Conservation (phyloP, 768 basidiomycete species). For the Termitomyces sp. region DNA sequence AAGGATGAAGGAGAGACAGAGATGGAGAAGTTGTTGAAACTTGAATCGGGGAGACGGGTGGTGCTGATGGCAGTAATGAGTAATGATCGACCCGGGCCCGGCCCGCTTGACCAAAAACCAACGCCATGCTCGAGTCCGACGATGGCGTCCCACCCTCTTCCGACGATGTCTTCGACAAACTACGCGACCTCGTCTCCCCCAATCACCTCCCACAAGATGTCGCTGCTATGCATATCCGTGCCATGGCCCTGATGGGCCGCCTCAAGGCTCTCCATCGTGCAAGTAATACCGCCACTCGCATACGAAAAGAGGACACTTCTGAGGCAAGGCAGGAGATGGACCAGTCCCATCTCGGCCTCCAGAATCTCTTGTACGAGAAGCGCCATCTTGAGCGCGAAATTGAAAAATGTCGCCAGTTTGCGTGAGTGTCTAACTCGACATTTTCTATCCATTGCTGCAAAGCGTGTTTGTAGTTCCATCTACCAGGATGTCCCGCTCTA, state of each 20-base stretch:
- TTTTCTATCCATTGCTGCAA: background rate
- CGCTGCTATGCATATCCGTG: slow-evolving; percentile 52
- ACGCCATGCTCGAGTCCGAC: slow-evolving; percentile 21
- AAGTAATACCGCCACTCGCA: slow-evolving; percentile 64
- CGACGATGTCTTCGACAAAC: slow-evolving; percentile 52
- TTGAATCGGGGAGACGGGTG: slow-evolving; percentile 3
- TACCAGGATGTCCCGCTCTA: slow-evolving; percentile 85
- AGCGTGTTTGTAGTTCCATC: slow-evolving; percentile 51
- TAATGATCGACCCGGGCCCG: slow-evolving; percentile 9
- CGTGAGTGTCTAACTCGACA: slow-evolving; percentile 43
- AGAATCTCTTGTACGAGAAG: slow-evolving; percentile 87
- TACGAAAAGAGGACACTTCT: slow-evolving; percentile 63
- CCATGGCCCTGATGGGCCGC: slow-evolving; percentile 71
- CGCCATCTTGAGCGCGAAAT: slow-evolving; percentile 89
- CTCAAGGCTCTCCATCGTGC: slow-evolving; percentile 76
- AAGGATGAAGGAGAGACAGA: slow-evolving; percentile 4
- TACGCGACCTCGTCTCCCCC: slow-evolving; percentile 57
- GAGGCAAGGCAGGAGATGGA: slow-evolving; percentile 87
- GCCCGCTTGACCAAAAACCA: slow-evolving; percentile 7
- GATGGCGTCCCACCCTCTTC: slow-evolving; percentile 29
- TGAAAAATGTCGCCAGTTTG: slow-evolving; percentile 88
- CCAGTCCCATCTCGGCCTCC: slow-evolving; percentile 78
- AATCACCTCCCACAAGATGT: slow-evolving; percentile 38
- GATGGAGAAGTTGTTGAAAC: slow-evolving; percentile 8
- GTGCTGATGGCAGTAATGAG: slow-evolving; percentile 12